A percentile compares a stretch with the other conserved stretches of the same genome.
phyloP scores from a whole-genome alignment of 2,329 filamentous ascomycete species.

The Monosporascus sp. region DNA sequence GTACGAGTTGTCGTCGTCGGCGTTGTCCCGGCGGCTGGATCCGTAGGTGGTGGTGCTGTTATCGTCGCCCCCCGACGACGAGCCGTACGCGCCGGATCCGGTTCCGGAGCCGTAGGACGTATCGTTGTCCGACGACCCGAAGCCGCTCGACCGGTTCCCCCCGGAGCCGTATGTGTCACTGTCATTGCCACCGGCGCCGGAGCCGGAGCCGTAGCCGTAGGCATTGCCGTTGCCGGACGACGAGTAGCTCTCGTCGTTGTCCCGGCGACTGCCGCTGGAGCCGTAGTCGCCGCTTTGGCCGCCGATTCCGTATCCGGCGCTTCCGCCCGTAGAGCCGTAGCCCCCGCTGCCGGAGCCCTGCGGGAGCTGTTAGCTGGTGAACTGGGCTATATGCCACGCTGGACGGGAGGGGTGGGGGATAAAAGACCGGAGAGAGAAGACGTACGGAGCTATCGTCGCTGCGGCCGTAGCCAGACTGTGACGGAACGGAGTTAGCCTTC shows the following conservation, averaged over 20 bases:
- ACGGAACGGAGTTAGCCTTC: constrained; percentile 3
- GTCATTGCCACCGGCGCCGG: not conserved
- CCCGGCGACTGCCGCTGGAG: not conserved
- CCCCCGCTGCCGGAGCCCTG: constrained; percentile 13
- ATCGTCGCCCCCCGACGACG: constrained; percentile 1
- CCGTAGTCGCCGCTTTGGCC: constrained; percentile 6
- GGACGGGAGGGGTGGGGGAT: not conserved
- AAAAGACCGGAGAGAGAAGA: not conserved
- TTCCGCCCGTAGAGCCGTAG: constrained; percentile 24
- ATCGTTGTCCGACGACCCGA: not conserved
- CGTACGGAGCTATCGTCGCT: constrained; percentile 8
- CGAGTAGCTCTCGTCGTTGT: constrained; percentile 5
- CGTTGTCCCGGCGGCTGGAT: constrained; percentile 4
- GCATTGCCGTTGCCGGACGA: constrained; percentile 7
- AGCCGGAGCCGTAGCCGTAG: constrained; percentile 12
- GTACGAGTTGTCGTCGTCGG: constrained; percentile 6
- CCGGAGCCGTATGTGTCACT: constrained; percentile 15
- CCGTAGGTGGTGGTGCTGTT: constrained; percentile 12
- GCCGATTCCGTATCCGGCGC: constrained; percentile 21
- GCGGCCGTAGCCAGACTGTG: constrained; percentile 17
- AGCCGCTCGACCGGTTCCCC: constrained; percentile 13
- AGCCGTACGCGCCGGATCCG: constrained; percentile 14
- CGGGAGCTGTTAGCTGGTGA: constrained; percentile 1
- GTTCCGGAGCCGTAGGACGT: constrained; percentile 12
- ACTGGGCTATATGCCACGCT: not conserved